Evolutionary conservation across 768 basidiomycete species (phyloP), one percentile per base, ranked within the genome.

Genomic region (Tricholoma matsutake): DNA sequence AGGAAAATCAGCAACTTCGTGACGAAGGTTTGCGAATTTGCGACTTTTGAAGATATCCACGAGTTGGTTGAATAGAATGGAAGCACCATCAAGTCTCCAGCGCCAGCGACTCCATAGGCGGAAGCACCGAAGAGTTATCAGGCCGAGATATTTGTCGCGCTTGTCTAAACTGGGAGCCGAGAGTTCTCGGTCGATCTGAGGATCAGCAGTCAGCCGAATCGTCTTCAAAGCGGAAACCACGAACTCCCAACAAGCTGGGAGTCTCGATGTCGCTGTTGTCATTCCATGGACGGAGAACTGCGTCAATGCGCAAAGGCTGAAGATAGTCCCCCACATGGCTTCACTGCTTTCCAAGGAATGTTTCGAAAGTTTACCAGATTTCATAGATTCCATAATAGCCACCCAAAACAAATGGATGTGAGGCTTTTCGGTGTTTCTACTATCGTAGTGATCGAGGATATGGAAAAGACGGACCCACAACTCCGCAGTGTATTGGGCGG

Each of bases 381-480:
- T 67, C 28, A 83, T 62, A 41, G 72, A 61, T 5, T 73, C 69
- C 37, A 73, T 68, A 28, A 87, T 63, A 32, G 81, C 60, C 25
- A 69, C 68, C 84, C 85, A 85, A 62, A 87, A 77, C 5, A 74
- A 76, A 65, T 77, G 75, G 14, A 62, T 59, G 62, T 65, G 47
- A 43, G 47, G 66, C 57, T 59, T 59, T 47, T 39, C 31, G 13
- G 58, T 61, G n/a, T 63, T 65, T 39, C 67, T 57, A 5, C 58
- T 34, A 35, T 61, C 22, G 22, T 63, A 69, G 39, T 65, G 70
- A 39, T 67, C 69, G 28, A 83, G 69, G n/a, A 91, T 66, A 64
- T 92, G 85, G 35, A 91, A 78, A 20, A 94, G 67, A 37, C 83
- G 84, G 53, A 92, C 78, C 95, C 94, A 96, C 16, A 89, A 64